phyloP scores from a whole-genome alignment of 83 land plant species.

The Picea abies region DNA sequence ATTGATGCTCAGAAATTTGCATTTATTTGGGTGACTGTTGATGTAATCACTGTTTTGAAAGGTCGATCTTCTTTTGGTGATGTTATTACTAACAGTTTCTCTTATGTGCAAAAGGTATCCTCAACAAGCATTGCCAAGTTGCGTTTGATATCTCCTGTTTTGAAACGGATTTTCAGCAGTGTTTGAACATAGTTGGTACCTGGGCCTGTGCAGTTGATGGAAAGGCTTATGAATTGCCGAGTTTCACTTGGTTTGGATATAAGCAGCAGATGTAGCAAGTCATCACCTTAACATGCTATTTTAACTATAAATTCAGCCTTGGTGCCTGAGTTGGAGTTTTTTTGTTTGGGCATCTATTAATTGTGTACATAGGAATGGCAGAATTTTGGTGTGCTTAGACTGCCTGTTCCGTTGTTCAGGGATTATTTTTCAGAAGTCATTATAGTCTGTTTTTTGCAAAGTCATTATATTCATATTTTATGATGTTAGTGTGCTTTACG shows the following conservation, averaged over 20 bases:
- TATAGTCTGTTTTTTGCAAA: background rate
- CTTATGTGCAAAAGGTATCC: constrained; percentile 20
- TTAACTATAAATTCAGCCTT: background rate
- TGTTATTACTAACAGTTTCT: background rate
- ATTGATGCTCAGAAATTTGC: background rate
- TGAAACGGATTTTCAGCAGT: constrained; percentile 57
- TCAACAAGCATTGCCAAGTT: constrained; percentile 33
- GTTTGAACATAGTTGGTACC: background rate
- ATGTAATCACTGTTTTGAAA: background rate
- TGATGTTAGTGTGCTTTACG: too few relatives aligned
- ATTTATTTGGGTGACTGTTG: background rate
- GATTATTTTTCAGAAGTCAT: constrained; percentile 9
- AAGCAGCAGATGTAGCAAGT: background rate
- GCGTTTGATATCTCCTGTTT: constrained; percentile 41
- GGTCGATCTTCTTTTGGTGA: background rate
- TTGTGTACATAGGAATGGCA: constrained; percentile 12
- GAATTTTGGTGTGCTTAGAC: constrained; percentile 4
- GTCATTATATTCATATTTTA: too few relatives aligned
- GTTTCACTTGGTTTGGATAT: constrained; percentile 4
- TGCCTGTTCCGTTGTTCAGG: background rate
- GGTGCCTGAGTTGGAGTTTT: background rate
- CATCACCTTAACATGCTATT: background rate
- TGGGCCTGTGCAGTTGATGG: background rate
- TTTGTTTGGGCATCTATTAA: background rate
- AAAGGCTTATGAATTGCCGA: background rate